Conservation (phyloP, 2,329 filamentous ascomycete genomes). For the Madurella fahalii region DNA sequence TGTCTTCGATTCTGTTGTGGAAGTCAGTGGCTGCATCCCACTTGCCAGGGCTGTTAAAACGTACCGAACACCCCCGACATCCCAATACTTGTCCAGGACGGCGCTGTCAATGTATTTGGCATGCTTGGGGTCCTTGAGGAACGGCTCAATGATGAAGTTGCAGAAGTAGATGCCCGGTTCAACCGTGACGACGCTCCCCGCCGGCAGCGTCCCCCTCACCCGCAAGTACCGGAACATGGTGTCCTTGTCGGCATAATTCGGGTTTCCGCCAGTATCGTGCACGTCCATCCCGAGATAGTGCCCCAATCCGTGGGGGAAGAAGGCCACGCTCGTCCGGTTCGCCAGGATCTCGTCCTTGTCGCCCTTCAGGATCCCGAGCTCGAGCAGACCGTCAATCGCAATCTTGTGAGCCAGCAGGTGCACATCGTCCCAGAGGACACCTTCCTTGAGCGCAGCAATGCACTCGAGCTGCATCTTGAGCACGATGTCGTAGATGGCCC, state of each 20-base stretch:
- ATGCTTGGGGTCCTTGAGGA: conserved; percentile 66
- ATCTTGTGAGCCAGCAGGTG: conserved; percentile 76
- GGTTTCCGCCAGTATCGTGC: conserved; percentile 77
- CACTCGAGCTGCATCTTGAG: conserved; percentile 80
- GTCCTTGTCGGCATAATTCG: conserved; percentile 75
- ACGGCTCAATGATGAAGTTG: conserved; percentile 80
- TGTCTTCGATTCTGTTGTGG: conserved; percentile 51
- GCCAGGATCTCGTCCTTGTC: conserved; percentile 69
- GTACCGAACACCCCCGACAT: conserved; percentile 69
- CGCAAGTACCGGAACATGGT: conserved; percentile 83
- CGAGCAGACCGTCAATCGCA: conserved; percentile 73
- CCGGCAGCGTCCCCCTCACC: conserved; percentile 69
- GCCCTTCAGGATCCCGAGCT: conserved; percentile 69
- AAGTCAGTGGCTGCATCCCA: background rate
- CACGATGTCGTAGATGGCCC: conserved; percentile 77
- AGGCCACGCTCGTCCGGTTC: conserved; percentile 77
- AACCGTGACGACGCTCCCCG: conserved; percentile 83
- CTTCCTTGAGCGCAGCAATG: conserved; percentile 67
- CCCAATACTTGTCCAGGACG: conserved; percentile 76
- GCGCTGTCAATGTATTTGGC: conserved; percentile 70
- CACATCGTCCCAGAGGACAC: conserved; percentile 75
- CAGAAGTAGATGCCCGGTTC: conserved; percentile 96
- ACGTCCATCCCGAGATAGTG: conserved; percentile 93
- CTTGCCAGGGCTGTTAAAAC: conserved; percentile 26
- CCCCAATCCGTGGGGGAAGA: conserved; percentile 87